Conservation (phyloP, 73 alveolate genomes). For the Breviolum minutum region DNA sequence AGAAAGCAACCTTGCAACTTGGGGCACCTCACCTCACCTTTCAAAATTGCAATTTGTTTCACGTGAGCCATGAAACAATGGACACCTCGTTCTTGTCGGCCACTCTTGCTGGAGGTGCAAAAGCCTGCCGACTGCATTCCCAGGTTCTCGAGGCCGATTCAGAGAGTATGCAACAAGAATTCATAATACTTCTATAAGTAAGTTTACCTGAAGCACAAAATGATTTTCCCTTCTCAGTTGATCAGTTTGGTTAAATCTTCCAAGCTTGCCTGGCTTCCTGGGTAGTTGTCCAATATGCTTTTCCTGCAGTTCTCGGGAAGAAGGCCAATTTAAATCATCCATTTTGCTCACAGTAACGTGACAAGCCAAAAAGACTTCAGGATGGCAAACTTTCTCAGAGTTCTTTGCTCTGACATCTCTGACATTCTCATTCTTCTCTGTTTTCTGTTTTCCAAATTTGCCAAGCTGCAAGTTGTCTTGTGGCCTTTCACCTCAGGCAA, state of each 20-base stretch:
- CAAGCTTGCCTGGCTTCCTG: background rate
- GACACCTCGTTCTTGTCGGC: constrained; percentile 1
- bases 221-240: background rate
- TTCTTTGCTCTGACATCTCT: too few species aligned
- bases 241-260: background rate
- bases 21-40: background rate
- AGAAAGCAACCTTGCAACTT: background rate
- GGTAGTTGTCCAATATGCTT: constrained; percentile 45
- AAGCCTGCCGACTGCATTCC: background rate
- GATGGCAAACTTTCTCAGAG: background rate
- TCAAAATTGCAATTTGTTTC: background rate
- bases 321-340: background rate
- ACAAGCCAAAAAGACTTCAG: background rate
- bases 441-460: background rate
- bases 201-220: too few species aligned
- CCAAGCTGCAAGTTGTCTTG: constrained; percentile 17
- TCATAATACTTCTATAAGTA: too few species aligned
- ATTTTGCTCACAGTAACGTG: too few species aligned
- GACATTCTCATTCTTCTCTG: too few species aligned
- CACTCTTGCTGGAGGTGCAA: constrained; percentile 13
- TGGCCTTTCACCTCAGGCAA: background rate
- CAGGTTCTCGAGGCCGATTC: too few species aligned
- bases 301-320: background rate
- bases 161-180: too few species aligned
- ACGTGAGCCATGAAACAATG: background rate